Conservation (phyloP, 164 flowering plant genomes). For the Echeveria elegans region DNA sequence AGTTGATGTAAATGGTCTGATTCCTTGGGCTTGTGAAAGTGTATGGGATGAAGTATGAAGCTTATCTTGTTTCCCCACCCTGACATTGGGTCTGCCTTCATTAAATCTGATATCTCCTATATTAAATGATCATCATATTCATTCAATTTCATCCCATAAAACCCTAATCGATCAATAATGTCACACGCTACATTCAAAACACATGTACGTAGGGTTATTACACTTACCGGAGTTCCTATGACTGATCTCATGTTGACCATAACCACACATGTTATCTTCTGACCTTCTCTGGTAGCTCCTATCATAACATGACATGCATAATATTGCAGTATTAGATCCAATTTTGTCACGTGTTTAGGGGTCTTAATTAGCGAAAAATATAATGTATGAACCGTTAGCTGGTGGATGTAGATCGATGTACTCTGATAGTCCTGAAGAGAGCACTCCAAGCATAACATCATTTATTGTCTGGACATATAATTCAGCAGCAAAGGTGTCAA, state of each 20-base stretch:
- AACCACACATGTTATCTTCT: slow-evolving; percentile 48
- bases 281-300: slow-evolving; percentile 25
- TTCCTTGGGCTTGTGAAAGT: slow-evolving; percentile 26
- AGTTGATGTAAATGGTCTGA: slow-evolving; percentile 42
- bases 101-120: slow-evolving; percentile 53
- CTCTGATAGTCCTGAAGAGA: slow-evolving; percentile 52
- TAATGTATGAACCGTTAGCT: slow-evolving; percentile 36
- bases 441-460: slow-evolving; percentile 68
- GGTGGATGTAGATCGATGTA: slow-evolving; percentile 46
- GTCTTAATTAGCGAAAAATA: no score
- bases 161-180: no score
- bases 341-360: no score
- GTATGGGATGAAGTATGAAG: slow-evolving; percentile 48
- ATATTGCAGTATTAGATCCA: no score
- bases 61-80: slow-evolving; percentile 76
- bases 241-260: slow-evolving; percentile 64
- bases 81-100: slow-evolving; percentile 25
- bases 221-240: slow-evolving; percentile 51
- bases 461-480: slow-evolving; percentile 60
- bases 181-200: not conserved
- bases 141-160: not conserved
- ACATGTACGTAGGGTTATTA: not conserved
- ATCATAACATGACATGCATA: not conserved
- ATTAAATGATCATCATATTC: slow-evolving; percentile 6
- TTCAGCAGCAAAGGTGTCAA: not conserved